A percentile compares a stretch with the other conserved stretches of the same genome.
phyloP scores from a whole-genome alignment of 257 asterid genomes.

The Perilla frutescens region DNA sequence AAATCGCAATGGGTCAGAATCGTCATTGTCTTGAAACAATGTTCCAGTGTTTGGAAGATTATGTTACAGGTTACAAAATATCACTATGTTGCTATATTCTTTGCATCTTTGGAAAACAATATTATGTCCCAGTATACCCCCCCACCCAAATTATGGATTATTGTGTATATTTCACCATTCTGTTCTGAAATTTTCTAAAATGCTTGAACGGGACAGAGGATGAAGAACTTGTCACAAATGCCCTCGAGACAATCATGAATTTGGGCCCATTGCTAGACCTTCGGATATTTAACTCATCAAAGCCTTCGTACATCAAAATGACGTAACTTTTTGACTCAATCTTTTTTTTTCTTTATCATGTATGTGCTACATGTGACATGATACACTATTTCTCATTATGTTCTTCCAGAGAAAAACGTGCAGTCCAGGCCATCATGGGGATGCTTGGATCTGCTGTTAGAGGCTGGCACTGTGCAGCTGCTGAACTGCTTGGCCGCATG shows the following conservation, averaged over 20 bases:
- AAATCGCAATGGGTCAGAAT: slow-evolving; percentile 90
- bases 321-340: slow-evolving; percentile 55
- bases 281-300: slow-evolving; percentile 89
- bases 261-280: slow-evolving; percentile 89
- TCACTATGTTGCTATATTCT: neutral
- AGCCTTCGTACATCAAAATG: slow-evolving; percentile 83
- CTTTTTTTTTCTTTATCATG: slow-evolving; percentile 9
- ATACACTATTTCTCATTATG: slow-evolving; percentile 23
- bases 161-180: slow-evolving; percentile 7
- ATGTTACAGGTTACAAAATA: slow-evolving; percentile 69
- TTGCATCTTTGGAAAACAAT: neutral
- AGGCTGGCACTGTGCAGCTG: slow-evolving; percentile 98
- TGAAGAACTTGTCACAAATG: slow-evolving; percentile 94
- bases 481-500: slow-evolving; percentile 90
- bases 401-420: slow-evolving; percentile 70
- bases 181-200: slow-evolving; percentile 33
- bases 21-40: slow-evolving; percentile 94
- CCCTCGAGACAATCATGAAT: slow-evolving; percentile 87
- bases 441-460: slow-evolving; percentile 86
- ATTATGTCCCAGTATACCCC: neutral
- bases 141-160: neutral
- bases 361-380: slow-evolving; percentile 26
- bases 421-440: slow-evolving; percentile 88
- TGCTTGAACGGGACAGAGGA: slow-evolving; percentile 69
- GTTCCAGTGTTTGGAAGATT: slow-evolving; percentile 91